phyloP scores from a whole-genome alignment of 1,284 basidiomycete genomes.

The Sporisorium sorghi region DNA sequence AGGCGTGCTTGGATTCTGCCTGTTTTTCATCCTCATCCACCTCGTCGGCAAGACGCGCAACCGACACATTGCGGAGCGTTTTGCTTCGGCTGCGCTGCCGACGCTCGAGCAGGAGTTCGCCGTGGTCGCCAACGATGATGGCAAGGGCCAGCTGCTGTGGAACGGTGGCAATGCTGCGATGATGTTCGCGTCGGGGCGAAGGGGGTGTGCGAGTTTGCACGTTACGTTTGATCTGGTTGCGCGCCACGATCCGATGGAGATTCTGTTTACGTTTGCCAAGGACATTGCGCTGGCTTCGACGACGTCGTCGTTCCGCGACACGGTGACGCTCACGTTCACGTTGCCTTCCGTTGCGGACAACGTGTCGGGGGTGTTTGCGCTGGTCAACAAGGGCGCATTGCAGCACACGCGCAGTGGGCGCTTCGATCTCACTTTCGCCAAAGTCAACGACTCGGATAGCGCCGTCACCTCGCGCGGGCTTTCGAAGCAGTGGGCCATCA shows the following conservation, averaged over 20 bases:
- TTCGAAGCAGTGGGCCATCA: slow-evolving; percentile 60
- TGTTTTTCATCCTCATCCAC: slow-evolving; percentile 58
- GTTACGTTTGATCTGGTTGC: slow-evolving; percentile 56
- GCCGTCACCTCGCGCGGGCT: slow-evolving; percentile 54
- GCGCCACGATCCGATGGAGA: slow-evolving; percentile 60
- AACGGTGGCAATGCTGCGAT: slow-evolving; percentile 63
- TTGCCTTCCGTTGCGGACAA: slow-evolving; percentile 53
- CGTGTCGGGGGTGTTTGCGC: slow-evolving; percentile 60
- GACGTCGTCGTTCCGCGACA: slow-evolving; percentile 49
- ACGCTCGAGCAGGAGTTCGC: slow-evolving; percentile 56
- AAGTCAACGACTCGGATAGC: slow-evolving; percentile 53
- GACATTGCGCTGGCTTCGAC: slow-evolving; percentile 53
- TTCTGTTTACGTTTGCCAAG: slow-evolving; percentile 38
- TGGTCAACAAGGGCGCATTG: slow-evolving; percentile 62
- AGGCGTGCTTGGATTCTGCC: slow-evolving; percentile 39
- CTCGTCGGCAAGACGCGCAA: slow-evolving; percentile 55
- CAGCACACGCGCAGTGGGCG: slow-evolving; percentile 53
- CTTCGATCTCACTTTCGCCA: slow-evolving; percentile 65
- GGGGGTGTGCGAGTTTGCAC: slow-evolving; percentile 59
- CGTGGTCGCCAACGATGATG: slow-evolving; percentile 52
- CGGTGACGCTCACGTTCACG: slow-evolving; percentile 57
- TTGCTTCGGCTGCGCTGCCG: slow-evolving; percentile 46
- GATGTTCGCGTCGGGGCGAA: slow-evolving; percentile 64
- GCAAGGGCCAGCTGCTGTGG: slow-evolving; percentile 54
- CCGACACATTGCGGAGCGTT: slow-evolving; percentile 40